phyloP scores from a whole-genome alignment of 106 monocot species.

The Apostasia ramifera region DNA sequence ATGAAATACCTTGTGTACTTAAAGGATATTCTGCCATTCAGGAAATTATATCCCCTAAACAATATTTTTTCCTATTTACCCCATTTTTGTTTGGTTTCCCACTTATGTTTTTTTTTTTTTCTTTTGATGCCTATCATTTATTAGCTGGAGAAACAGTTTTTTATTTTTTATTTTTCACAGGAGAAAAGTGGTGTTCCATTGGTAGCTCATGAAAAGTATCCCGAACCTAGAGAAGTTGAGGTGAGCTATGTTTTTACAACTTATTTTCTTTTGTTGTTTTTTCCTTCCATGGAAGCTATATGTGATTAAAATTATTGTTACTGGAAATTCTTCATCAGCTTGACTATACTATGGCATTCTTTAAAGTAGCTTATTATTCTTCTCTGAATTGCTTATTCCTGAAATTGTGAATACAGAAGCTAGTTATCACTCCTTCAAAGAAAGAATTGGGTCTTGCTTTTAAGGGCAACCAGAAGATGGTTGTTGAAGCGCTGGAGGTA shows the following conservation, averaged over 20 bases:
- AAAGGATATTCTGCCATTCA: too few relatives aligned
- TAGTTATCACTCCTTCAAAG: slow-evolving; percentile 87
- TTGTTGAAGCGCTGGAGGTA: slow-evolving; percentile 90
- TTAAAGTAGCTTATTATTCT: background rate
- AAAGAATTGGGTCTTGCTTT: slow-evolving; percentile 94
- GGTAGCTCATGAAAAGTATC: slow-evolving; percentile 88
- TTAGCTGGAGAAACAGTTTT: background rate
- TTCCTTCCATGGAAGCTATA: background rate
- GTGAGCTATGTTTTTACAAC: slow-evolving; percentile 20
- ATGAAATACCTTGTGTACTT: too few relatives aligned
- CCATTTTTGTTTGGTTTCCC: too few relatives aligned
- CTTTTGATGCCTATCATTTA: too few relatives aligned
- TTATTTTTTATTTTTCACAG: slow-evolving; percentile 28
- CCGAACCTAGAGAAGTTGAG: slow-evolving; percentile 95
- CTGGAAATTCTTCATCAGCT: too few relatives aligned
- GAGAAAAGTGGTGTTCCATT: slow-evolving; percentile 88
- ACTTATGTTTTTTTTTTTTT: too few relatives aligned
- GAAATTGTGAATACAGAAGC: slow-evolving; percentile 44
- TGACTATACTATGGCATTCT: too few relatives aligned
- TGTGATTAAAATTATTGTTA: too few relatives aligned
- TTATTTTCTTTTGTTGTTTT: background rate
- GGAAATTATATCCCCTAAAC: too few relatives aligned
- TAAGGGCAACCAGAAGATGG: slow-evolving; percentile 88
- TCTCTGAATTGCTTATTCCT: background rate
- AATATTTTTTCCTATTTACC: too few relatives aligned